These are phyloP conservation scores for Inga oerstediana DNA, from an alignment of 306 rosid species.

Conservation along the genomic window DNA sequence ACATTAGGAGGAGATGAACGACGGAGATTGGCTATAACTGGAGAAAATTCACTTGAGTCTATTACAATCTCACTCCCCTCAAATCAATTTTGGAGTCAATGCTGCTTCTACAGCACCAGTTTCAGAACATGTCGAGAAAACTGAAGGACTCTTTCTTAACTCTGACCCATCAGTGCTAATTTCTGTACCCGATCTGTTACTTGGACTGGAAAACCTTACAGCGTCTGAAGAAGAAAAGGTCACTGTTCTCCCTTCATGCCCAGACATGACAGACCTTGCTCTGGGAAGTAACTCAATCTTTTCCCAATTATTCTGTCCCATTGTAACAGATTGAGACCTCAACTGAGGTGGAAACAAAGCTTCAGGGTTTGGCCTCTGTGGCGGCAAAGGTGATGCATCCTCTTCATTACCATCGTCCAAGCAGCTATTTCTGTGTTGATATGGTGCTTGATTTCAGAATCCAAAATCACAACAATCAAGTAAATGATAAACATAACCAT, in stretches of 20 bases:
- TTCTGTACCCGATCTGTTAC: slow-evolving; percentile 30
- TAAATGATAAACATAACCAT: too few relatives aligned
- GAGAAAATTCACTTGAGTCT: slow-evolving; percentile 30
- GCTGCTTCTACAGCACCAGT: slow-evolving; percentile 42
- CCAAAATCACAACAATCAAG: too few relatives aligned
- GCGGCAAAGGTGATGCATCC: slow-evolving; percentile 37
- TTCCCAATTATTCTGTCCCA: slow-evolving; percentile 35
- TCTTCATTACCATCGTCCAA: slow-evolving; percentile 30
- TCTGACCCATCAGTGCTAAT: slow-evolving; percentile 45
- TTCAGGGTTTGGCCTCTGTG: slow-evolving; percentile 47
- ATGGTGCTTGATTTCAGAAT: too few relatives aligned
- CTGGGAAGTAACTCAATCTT: slow-evolving; percentile 50
- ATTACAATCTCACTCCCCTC: slow-evolving; percentile 51
- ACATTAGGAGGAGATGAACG: slow-evolving; percentile 68
- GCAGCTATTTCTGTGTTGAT: too few relatives aligned
- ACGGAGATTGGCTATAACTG: slow-evolving; percentile 38
- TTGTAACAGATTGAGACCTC: slow-evolving; percentile 58
- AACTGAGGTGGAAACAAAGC: slow-evolving; percentile 27
- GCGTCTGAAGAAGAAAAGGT: slow-evolving; percentile 47
- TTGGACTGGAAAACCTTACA: slow-evolving; percentile 42
- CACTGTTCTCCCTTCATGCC: slow-evolving; percentile 25
- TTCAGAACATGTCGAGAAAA: slow-evolving; percentile 52
- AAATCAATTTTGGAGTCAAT: slow-evolving; percentile 38
- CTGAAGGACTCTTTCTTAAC: slow-evolving; percentile 59
- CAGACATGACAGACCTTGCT: slow-evolving; percentile 51